A percentile compares a stretch with the other conserved stretches of the same genome.
These are phyloP conservation scores for Herpotrichia juniperi DNA, from an alignment of 2,329 filamentous ascomycete species.

Conservation along the genomic window DNA sequence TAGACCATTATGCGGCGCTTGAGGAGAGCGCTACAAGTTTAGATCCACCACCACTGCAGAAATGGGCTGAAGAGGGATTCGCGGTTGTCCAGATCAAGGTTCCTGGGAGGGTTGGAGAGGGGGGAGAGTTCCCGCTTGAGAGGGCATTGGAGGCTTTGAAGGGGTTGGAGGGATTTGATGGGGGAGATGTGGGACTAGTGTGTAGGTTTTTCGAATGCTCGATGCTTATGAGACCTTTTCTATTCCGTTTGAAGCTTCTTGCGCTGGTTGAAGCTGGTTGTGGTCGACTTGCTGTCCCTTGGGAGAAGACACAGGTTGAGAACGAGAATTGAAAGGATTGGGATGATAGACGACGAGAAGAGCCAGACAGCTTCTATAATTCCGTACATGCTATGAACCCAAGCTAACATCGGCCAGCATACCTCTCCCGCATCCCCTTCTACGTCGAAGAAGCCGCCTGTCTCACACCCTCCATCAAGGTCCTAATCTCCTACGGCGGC, in stretches of 20 bases:
- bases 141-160: slow-evolving; percentile 31
- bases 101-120: slow-evolving; percentile 37
- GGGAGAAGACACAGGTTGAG: not conserved
- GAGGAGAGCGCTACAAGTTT: slow-evolving; percentile 45
- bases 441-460: slow-evolving; percentile 37
- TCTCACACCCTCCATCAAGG: slow-evolving; percentile 33
- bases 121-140: slow-evolving; percentile 38
- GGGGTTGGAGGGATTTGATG: slow-evolving; percentile 29
- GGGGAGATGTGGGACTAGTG: slow-evolving; percentile 36
- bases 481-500: slow-evolving; percentile 39
- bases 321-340: not conserved
- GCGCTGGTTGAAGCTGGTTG: not conserved
- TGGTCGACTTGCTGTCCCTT: not conserved
- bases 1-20: slow-evolving; percentile 42
- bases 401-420: slow-evolving; percentile 28
- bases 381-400: too few species aligned
- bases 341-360: too few species aligned
- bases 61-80: slow-evolving; percentile 76
- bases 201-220: slow-evolving; percentile 27
- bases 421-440: slow-evolving; percentile 36
- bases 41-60: slow-evolving; percentile 63
- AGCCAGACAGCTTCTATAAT: not conserved
- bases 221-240: slow-evolving; percentile 5
- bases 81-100: slow-evolving; percentile 62
- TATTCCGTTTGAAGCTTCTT: slow-evolving; percentile 5